Conservation (phyloP, 441 rosid genomes). For the Erodium trifolium region DNA sequence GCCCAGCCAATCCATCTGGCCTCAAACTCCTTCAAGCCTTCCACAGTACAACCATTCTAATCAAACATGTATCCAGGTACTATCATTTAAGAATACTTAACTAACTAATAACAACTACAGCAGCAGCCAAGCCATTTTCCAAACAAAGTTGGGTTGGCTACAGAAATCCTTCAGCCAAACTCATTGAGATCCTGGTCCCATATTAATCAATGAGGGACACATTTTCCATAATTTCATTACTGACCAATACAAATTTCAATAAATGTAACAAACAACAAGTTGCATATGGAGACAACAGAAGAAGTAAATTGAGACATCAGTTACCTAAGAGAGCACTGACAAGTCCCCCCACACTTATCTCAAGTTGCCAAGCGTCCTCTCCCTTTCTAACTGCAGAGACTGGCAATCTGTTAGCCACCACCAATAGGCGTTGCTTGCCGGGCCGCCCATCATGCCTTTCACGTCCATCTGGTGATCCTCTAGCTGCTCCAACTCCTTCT, state of each 20-base stretch:
- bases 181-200: background rate
- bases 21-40: conserved; percentile 96
- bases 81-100: background rate
- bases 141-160: too few species aligned
- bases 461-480: conserved; percentile 36
- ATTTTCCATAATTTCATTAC: background rate
- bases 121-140: too few species aligned
- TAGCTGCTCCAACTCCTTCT: conserved; percentile 54
- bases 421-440: conserved; percentile 72
- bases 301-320: background rate
- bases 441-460: conserved; percentile 65
- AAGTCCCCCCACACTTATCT: conserved; percentile 94
- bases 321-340: conserved; percentile 61
- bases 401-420: conserved; percentile 93
- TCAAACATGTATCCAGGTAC: background rate
- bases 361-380: conserved; percentile 90
- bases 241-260: conserved; percentile 7
- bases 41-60: conserved; percentile 25
- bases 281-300: conserved; percentile 19
- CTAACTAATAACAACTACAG: background rate
- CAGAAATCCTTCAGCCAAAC: too few species aligned
- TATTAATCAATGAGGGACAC: background rate
- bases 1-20: conserved; percentile 99
- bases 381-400: conserved; percentile 96
- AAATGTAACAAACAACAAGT: background rate